Evolutionary conservation across 805 yeast genomes (phyloP).

Genomic region (Sporopachydermia quercuum): DNA sequence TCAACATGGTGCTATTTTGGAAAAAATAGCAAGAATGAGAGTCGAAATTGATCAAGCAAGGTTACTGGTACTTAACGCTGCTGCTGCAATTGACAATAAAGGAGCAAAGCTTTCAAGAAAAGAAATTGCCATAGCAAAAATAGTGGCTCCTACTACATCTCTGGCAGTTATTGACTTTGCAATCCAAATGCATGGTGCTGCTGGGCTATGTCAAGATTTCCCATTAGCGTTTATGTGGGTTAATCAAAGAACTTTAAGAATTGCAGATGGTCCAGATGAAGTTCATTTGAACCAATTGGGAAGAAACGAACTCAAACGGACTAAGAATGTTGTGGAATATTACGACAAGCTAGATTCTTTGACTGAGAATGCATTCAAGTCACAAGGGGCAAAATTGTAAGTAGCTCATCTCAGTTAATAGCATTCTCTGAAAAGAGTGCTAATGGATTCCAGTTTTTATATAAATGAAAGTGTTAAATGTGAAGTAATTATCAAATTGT

Average conservation of each 20-base stretch:
- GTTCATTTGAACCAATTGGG: conserved; percentile 46
- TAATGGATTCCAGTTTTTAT: too few relatives aligned
- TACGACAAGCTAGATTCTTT: conserved; percentile 7
- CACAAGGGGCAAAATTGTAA: neutral
- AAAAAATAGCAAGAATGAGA: conserved; percentile 34
- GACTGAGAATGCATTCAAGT: neutral
- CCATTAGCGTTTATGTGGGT: conserved; percentile 41
- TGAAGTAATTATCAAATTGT: too few relatives aligned
- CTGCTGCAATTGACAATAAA: conserved; percentile 38
- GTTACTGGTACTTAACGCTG: conserved; percentile 41
- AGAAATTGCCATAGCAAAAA: conserved; percentile 50
- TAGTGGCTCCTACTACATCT: conserved; percentile 44
- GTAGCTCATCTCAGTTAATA: too few relatives aligned
- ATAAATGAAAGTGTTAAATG: too few relatives aligned
- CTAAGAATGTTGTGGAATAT: conserved; percentile 22
- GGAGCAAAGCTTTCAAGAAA: conserved; percentile 39
- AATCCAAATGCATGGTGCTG: conserved; percentile 50
- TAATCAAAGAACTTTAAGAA: conserved; percentile 36
- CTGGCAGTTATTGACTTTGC: conserved; percentile 42
- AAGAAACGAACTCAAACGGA: conserved; percentile 27
- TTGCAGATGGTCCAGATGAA: conserved; percentile 62
- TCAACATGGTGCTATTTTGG: conserved; percentile 34
- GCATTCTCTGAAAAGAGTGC: too few relatives aligned
- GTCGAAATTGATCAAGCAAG: conserved; percentile 40
- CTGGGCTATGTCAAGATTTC: conserved; percentile 47